Evolutionary conservation across 768 basidiomycete species (phyloP), one percentile per base, ranked within the genome.

Genomic region (Boletus rufocinnamomeus): DNA sequence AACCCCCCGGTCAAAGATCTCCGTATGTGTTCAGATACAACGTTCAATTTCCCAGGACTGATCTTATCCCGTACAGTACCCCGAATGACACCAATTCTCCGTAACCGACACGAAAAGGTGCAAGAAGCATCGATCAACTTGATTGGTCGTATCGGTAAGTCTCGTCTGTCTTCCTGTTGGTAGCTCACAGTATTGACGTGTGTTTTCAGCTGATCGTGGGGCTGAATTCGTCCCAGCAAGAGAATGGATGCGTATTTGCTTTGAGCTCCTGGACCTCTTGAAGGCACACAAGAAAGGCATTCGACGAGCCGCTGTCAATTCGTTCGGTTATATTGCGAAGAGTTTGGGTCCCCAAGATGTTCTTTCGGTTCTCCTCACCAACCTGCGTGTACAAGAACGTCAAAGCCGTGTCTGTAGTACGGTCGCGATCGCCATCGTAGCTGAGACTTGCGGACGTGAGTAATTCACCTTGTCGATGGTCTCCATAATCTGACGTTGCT

Each of bases 181-280:
- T 56, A 49, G 58, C 37, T 13, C 30, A 10, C 23, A 0, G 23
- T 52, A 44, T 45, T 66, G 16, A 68, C 2, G 28, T 54, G 38
- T 50, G 21, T 32, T 28, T 25, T 38, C 54, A 82, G 96, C 97
- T 57, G 97, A 99, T 85, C 94, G 97, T 75, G 97, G 97, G 55
- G 96, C 97, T 23, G 97, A 98, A 75, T 98, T 93, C 60, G 96
- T 99, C 0, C 95, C 97, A 17, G 96, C 97, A 11, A 86, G 97
- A 68, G 97, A 99, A 76, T 98, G 96, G 97, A 99, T 99, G 97
- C 89, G 97, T 70, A 98, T 99, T 70, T 98, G 97, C 72, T 98
- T 99, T 75, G 97, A 99, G 71, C 77, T 99, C 35, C 84, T 99
- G 50, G 97, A 98, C 69, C 81, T 99, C 27, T 83, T 98, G 67